Evolutionary conservation across 805 yeast genomes (phyloP), one percentile per base, ranked within the genome.

Genomic region (Saturnispora diversa): DNA sequence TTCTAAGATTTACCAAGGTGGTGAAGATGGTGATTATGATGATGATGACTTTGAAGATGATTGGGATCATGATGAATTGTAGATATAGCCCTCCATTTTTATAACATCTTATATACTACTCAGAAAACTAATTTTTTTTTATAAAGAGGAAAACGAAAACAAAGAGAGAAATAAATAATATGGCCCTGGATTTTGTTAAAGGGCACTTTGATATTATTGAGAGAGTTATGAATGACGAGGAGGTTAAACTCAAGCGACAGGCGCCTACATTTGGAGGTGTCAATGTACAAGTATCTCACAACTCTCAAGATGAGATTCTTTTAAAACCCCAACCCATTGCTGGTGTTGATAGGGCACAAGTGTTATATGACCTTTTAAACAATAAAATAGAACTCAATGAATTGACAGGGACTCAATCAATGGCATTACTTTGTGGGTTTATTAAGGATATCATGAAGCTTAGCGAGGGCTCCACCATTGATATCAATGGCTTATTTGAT

Each of bases 41-140:
- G 83, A 72, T 38, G 72, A 64, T 13, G 77, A 69, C 43, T 75
- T 70, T 43, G 75, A 65, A 42, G 73, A 70, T 44, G 71, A 69
- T 56, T 75, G 74, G 59, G 82, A 73, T 56, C 83, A 80, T 55
- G 87, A 82, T 59, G 90, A 82, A 65, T 66, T 75, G 64, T 75
- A 59, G 64, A 15, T 16, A 19, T 27, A 11, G 10, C 13, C 35
- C 11, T n/a, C n/a, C n/a, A n/a, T n/a, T n/a, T n/a, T n/a, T n/a
- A n/a, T n/a, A n/a, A n/a, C n/a, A n/a, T n/a, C n/a, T n/a, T n/a
- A n/a, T n/a, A n/a, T n/a, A n/a, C n/a, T n/a, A n/a, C n/a, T n/a
- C n/a, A n/a, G n/a, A n/a, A n/a, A n/a, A n/a, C n/a, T n/a, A n/a
- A n/a, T n/a, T n/a, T n/a, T n/a, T n/a, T n/a, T n/a, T n/a, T n/a